These are phyloP conservation scores for Thielaviopsis populi DNA, from an alignment of 2,329 filamentous ascomycete genomes.

Conservation along the genomic window DNA sequence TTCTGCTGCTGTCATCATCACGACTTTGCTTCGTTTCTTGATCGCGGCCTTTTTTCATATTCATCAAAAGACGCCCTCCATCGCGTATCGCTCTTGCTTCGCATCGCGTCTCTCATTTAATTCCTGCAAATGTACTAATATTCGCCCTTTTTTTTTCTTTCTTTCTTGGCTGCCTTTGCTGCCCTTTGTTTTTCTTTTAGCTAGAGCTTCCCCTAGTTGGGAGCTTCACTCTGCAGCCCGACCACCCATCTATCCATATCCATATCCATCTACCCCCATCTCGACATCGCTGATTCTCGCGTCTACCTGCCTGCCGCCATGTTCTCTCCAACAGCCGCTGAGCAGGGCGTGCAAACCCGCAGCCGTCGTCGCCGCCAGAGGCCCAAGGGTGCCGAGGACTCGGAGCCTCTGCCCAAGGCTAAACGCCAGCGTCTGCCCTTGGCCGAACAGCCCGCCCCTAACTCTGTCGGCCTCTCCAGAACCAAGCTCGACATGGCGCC, in stretches of 20 bases:
- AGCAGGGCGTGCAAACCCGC: constrained; percentile 30
- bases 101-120: not conserved
- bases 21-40: not conserved
- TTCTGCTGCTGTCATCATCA: not conserved
- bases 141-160: not conserved
- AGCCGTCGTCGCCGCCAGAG: constrained; percentile 45
- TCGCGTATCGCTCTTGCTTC: not conserved
- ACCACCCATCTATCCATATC: not conserved
- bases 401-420: constrained; percentile 43
- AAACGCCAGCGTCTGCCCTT: constrained; percentile 47
- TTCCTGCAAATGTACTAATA: constrained; percentile 10
- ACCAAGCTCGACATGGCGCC: constrained; percentile 29
- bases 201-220: constrained; percentile 4
- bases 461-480: not conserved
- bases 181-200: constrained; percentile 8
- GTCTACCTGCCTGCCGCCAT: constrained; percentile 25
- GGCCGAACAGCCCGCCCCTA: constrained; percentile 30
- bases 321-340: constrained; percentile 43
- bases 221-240: not conserved
- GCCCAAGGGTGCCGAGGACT: constrained; percentile 39
- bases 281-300: not conserved
- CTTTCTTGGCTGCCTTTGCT: not conserved
- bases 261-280: not conserved
- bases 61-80: constrained; percentile 1
- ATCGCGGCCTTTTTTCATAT: not conserved